These are phyloP conservation scores for Sistotremastrum niveocremeum DNA, from an alignment of 768 basidiomycete genomes.

Conservation along the genomic window DNA sequence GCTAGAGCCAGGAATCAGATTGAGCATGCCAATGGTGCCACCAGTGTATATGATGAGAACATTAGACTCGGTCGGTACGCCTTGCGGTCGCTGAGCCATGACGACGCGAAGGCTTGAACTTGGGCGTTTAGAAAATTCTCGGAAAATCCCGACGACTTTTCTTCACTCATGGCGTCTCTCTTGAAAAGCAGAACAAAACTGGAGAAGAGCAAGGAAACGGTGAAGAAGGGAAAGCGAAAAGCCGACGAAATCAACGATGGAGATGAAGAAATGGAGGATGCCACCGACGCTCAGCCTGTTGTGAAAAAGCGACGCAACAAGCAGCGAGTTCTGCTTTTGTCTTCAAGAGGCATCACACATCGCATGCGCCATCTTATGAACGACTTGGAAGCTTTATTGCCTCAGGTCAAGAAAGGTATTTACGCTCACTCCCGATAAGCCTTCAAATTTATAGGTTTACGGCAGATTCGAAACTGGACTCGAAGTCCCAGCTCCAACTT, in stretches of 20 bases:
- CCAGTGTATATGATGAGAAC: constrained; percentile 88
- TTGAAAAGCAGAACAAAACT: neutral
- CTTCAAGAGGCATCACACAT: constrained; percentile 88
- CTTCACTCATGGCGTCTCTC: constrained; percentile 2
- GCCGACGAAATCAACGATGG: constrained; percentile 38
- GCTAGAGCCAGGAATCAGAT: constrained; percentile 33
- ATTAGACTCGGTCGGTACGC: constrained; percentile 35
- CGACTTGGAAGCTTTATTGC: constrained; percentile 78
- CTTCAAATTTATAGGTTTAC: neutral
- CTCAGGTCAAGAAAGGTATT: constrained; percentile 93
- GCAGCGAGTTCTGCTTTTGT: constrained; percentile 87
- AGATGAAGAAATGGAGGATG: constrained; percentile 21
- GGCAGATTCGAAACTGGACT: constrained; percentile 91
- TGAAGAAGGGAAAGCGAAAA: constrained; percentile 44
- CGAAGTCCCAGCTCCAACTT: constrained; percentile 84
- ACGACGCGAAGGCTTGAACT: too few species aligned
- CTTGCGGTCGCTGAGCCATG: too few species aligned
- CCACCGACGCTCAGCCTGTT: constrained; percentile 15
- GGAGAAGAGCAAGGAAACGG: constrained; percentile 1
- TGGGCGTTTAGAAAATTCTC: neutral
- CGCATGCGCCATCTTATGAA: constrained; percentile 97
- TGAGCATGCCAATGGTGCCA: constrained; percentile 83
- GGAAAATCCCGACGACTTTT: neutral
- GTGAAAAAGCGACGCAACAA: constrained; percentile 67
- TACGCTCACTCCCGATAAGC: neutral